Conservation (phyloP, 345 rosid genomes). For the Brassica napus region DNA sequence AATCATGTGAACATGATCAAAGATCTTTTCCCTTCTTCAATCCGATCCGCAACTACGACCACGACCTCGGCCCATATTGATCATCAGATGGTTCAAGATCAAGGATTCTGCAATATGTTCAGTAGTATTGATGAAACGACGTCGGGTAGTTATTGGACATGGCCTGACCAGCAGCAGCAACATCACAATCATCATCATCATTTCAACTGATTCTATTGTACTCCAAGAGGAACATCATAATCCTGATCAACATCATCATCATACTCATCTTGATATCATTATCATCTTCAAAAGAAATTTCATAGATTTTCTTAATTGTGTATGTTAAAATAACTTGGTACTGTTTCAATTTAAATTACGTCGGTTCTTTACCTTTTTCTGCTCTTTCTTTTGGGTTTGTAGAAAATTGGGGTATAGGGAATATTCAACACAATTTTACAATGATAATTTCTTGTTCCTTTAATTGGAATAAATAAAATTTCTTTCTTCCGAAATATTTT, state of each 20-base stretch:
- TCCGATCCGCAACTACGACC: conserved; percentile 52
- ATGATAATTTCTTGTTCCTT: conserved; percentile 28
- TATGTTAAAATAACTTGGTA: conserved; percentile 26
- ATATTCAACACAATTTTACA: conserved; percentile 26
- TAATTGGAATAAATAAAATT: conserved; percentile 18
- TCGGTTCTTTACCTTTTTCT: not conserved
- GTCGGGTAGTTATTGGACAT: conserved; percentile 61
- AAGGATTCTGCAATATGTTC: conserved; percentile 65
- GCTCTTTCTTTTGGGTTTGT: conserved; percentile 23
- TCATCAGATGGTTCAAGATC: conserved; percentile 60
- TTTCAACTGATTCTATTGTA: conserved; percentile 23
- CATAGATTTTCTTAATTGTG: conserved; percentile 19
- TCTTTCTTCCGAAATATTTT: not conserved
- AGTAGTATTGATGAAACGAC: conserved; percentile 75
- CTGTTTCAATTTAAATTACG: conserved; percentile 7
- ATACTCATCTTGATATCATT: conserved; percentile 29
- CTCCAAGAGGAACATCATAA: conserved; percentile 14
- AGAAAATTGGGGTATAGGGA: conserved; percentile 44
- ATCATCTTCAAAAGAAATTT: conserved; percentile 22
- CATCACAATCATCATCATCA: conserved; percentile 50
- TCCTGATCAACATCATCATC: conserved; percentile 4
- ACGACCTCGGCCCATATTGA: conserved; percentile 46
- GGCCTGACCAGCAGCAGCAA: conserved; percentile 67
- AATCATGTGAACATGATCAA: conserved; percentile 52
- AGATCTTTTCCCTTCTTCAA: conserved; percentile 54